These are phyloP conservation scores for Pyrus bretschneideri DNA, from an alignment of 306 rosid genomes.

Conservation along the genomic window DNA sequence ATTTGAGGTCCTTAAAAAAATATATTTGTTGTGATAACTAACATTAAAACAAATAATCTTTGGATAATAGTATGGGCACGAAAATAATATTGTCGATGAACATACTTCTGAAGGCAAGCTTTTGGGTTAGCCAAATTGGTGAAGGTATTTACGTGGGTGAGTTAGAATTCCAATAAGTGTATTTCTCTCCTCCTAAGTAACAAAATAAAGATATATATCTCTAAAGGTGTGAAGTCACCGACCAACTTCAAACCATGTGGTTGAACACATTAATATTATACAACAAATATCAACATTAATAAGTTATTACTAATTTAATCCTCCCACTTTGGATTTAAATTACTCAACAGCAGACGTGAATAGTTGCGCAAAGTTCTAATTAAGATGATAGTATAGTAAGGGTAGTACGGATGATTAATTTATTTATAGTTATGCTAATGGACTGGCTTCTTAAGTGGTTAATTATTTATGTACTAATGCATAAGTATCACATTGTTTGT, in stretches of 20 bases:
- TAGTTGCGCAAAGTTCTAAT: neutral
- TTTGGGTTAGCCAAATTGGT: neutral
- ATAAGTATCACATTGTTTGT: neutral
- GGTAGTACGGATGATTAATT: neutral
- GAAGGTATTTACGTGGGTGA: neutral
- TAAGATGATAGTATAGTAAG: neutral
- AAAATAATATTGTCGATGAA: no score
- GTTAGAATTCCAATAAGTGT: neutral
- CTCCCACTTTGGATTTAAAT: neutral
- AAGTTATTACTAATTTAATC: neutral
- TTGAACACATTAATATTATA: neutral
- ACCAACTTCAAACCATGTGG: neutral
- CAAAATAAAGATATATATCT: neutral
- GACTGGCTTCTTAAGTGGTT: constrained; percentile 5
- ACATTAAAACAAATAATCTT: no score
- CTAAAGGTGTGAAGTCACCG: neutral
- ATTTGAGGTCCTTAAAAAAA: neutral
- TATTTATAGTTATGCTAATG: neutral
- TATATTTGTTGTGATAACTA: neutral
- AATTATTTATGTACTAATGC: neutral
- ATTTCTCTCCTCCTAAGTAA: neutral
- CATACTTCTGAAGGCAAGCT: neutral
- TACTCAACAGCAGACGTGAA: neutral
- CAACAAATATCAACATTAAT: neutral
- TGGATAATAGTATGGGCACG: neutral